Base-by-base conservation (phyloP, 768 basidiomycete species). In the Sistotremastrum niveocremeum region DNA sequence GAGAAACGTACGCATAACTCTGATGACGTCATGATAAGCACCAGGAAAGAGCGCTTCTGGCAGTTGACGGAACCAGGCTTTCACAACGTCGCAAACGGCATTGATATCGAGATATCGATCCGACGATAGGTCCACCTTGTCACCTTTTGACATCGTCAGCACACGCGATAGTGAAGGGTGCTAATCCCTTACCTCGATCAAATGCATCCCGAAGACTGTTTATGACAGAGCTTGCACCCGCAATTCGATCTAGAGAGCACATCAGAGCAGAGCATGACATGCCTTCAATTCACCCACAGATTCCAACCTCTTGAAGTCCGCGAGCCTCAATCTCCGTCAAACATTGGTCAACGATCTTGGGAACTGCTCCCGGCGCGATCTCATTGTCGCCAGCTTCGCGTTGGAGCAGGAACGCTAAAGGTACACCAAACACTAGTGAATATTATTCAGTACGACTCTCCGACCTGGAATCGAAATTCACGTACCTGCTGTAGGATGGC, bases 11-110 rank as follows among this genome's bases (percentile, higher is more conserved):
- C 87, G 73, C 61, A 78, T 81, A 1, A 78, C 79, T 37, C 74
- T 72, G 55, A 90, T 79, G 39, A 84, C 70, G 3, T 76, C 71
- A 52, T 72, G 66, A 58, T 88, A 89, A 3, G 70, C 60, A 11
- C 80, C 61, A 30, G 85, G 84, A 62, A 91, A 82, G 34, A 89
- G 63, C 7, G 85, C 78, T 50, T 84, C 83, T 7, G 88, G 87
- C 10, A 91, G 67, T 8, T 82, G 66, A 34, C 88, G 76, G 68
- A 90, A 82, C 84, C 84, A 90, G 0, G 81, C 74, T 64, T 89
- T 89, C 57, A 91, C 72, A 49, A 84, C 64, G 57, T 88, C 88
- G 49, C 86, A 79, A 35, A 90, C 74, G 34, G 84, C 83, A 60
- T 88, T 81, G 38, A 90, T 81, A 54, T 91, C 88, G 1, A 77